Evolutionary conservation across 805 yeast genomes (phyloP).

Genomic region (Ogataea sp.): DNA sequence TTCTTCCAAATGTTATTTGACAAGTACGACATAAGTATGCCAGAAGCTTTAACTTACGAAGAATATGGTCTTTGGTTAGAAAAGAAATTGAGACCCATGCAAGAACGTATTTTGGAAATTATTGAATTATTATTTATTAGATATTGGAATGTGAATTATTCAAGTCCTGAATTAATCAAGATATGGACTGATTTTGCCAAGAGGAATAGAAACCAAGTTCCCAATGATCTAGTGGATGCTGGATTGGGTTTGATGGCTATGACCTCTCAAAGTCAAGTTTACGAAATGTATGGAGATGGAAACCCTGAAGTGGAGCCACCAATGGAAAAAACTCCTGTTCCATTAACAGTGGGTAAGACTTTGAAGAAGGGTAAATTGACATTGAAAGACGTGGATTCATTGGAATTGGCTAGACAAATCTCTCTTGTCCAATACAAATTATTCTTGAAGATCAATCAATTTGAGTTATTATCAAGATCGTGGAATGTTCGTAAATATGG

Average conservation of each 20-base stretch:
- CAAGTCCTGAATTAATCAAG: slow-evolving; percentile 32
- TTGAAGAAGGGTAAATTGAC: slow-evolving; percentile 30
- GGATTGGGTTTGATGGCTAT: slow-evolving; percentile 16
- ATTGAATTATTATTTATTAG: slow-evolving; percentile 59
- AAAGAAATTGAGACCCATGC: slow-evolving; percentile 59
- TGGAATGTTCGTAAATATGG: slow-evolving; percentile 55
- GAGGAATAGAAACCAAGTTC: slow-evolving; percentile 4
- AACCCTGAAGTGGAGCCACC: slow-evolving; percentile 6
- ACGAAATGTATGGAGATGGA: slow-evolving; percentile 12
- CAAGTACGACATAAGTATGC: slow-evolving; percentile 68
- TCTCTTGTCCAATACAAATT: slow-evolving; percentile 69
- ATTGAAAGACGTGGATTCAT: slow-evolving; percentile 60
- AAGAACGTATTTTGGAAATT: slow-evolving; percentile 55
- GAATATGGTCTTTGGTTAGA: slow-evolving; percentile 74
- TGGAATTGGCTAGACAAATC: slow-evolving; percentile 76
- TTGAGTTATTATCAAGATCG: slow-evolving; percentile 68
- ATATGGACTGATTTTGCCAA: slow-evolving; percentile 18
- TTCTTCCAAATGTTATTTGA: slow-evolving; percentile 51
- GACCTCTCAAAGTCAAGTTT: slow-evolving; percentile 18
- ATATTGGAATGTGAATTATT: slow-evolving; percentile 62
- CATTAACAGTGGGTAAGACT: slow-evolving; percentile 12
- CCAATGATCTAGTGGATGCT: slow-evolving; percentile 7
- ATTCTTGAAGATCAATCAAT: slow-evolving; percentile 59
- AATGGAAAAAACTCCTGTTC: slow-evolving; percentile 12
- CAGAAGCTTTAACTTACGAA: slow-evolving; percentile 79